Conservation (phyloP, 2,329 filamentous ascomycete genomes). For the Tolypocladium amazonense region DNA sequence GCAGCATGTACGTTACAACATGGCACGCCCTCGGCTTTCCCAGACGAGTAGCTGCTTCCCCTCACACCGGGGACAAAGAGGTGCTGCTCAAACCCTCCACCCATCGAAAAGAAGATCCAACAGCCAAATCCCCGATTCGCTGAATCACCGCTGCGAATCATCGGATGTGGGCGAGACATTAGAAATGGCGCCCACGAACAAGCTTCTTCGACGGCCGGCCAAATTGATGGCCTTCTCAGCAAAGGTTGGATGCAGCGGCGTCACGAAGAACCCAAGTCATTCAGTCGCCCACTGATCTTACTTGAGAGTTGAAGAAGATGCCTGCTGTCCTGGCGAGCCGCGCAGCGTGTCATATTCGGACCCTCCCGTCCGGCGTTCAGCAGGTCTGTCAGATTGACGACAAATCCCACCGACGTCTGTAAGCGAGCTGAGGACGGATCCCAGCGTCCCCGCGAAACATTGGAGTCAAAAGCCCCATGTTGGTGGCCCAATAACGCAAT, state of each 20-base stretch:
- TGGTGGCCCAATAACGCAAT: conserved; percentile 9
- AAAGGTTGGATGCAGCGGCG: background rate
- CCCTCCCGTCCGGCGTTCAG: background rate
- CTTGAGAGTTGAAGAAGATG: background rate
- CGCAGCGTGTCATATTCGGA: background rate
- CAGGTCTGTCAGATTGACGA: background rate
- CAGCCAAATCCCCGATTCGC: background rate
- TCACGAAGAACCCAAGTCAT: background rate
- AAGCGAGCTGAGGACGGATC: background rate
- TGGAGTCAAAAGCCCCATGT: background rate
- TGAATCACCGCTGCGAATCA: background rate
- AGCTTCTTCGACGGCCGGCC: no score
- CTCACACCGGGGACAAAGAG: background rate
- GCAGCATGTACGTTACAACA: background rate
- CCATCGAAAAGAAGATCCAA: background rate
- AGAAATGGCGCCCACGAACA: background rate
- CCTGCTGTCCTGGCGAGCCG: background rate
- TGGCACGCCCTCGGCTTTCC: background rate
- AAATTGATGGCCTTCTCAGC: background rate
- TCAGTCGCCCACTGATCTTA: no score
- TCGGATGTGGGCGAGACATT: background rate
- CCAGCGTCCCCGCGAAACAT: background rate
- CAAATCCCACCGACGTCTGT: background rate
- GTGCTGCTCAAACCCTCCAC: background rate
- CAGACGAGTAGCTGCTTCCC: background rate